Conservation (phyloP, 805 yeast genomes). For the Candida maltosa region DNA sequence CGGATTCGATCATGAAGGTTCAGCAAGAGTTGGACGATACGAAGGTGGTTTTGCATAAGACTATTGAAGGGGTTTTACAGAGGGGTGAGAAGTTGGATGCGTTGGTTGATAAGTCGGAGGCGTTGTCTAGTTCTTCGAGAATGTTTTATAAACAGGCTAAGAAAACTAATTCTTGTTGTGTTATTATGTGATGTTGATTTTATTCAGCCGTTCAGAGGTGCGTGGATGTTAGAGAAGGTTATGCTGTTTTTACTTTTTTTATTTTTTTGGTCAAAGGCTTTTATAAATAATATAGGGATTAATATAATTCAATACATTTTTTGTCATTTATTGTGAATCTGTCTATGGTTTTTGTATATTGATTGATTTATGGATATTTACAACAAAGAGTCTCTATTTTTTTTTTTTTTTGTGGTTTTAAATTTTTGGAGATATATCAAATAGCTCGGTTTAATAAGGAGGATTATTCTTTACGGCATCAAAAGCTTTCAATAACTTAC, state of each 20-base stretch:
- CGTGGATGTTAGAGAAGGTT: too few species aligned
- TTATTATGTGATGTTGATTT: slow-evolving; percentile 49
- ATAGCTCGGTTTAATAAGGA: too few species aligned
- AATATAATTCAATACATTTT: too few species aligned
- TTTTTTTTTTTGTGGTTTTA: neutral
- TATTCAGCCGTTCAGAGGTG: too few species aligned
- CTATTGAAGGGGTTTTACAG: slow-evolving; percentile 89
- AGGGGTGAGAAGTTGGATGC: slow-evolving; percentile 96
- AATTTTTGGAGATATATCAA: too few species aligned
- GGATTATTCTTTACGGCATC: slow-evolving; percentile 57
- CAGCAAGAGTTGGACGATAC: slow-evolving; percentile 98
- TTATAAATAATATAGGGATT: too few species aligned
- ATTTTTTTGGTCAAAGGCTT: too few species aligned
- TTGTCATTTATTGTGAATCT: too few species aligned
- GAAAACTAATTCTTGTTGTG: slow-evolving; percentile 84
- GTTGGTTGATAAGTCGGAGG: slow-evolving; percentile 92
- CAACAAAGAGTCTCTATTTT: neutral
- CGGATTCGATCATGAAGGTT: slow-evolving; percentile 94
- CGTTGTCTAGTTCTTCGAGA: slow-evolving; percentile 80
- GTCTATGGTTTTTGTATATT: too few species aligned
- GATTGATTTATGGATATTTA: too few species aligned
- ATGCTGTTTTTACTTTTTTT: too few species aligned
- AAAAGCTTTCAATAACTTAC: slow-evolving; percentile 90
- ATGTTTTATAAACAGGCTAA: slow-evolving; percentile 97
- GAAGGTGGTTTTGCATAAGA: slow-evolving; percentile 91